Conservation (phyloP, 2,329 filamentous ascomycete species). For the Phaeophleospora eucalypticola region DNA sequence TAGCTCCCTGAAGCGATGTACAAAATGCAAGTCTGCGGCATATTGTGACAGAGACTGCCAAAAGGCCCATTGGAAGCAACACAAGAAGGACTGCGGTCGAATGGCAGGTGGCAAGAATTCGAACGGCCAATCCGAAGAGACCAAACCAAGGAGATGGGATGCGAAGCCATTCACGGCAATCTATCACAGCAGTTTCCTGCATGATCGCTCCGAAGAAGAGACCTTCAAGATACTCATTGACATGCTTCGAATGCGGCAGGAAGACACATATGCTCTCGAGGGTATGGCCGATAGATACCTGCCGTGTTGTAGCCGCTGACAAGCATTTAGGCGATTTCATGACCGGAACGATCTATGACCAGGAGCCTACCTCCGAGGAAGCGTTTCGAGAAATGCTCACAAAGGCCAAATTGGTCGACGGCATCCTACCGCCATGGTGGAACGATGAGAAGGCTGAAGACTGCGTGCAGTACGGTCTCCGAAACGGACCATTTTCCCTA, state of each 20-base stretch:
- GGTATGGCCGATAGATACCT: not conserved
- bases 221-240: conserved; percentile 25
- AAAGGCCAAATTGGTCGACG: conserved; percentile 9
- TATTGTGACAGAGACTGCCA: conserved; percentile 36
- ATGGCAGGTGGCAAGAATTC: not conserved
- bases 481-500: conserved; percentile 5
- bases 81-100: conserved; percentile 32
- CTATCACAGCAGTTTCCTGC: conserved; percentile 19
- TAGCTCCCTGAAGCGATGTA: conserved; percentile 20
- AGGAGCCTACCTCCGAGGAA: conserved; percentile 7
- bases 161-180: conserved; percentile 15
- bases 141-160: not conserved
- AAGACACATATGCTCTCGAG: conserved; percentile 17
- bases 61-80: conserved; percentile 31
- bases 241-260: conserved; percentile 18
- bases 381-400: conserved; percentile 14
- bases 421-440: conserved; percentile 19
- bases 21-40: conserved; percentile 27
- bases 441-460: conserved; percentile 9
- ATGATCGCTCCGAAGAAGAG: conserved; percentile 17
- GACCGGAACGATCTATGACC: conserved; percentile 13
- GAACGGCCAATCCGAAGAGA: not conserved
- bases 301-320: not conserved
- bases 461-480: conserved; percentile 10
- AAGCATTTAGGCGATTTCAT: conserved; percentile 8